phyloP scores from a whole-genome alignment of 495 filamentous ascomycete species.

The Bacidia rubella region DNA sequence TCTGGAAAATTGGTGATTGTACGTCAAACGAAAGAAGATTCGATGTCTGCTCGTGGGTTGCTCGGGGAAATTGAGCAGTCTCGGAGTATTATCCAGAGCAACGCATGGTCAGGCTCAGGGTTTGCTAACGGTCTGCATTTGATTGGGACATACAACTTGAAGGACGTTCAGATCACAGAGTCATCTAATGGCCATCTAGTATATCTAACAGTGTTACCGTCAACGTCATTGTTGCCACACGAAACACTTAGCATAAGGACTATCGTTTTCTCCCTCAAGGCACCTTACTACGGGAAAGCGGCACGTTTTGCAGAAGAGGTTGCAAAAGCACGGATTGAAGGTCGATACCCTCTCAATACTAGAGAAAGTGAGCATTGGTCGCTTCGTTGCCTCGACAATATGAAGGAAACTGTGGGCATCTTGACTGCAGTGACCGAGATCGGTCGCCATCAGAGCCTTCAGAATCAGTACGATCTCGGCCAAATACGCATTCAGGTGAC shows the following conservation, averaged over 20 bases:
- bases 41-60: constrained; percentile 60
- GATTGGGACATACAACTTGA: constrained; percentile 54
- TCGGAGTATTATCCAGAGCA: neutral
- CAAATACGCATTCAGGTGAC: constrained; percentile 1
- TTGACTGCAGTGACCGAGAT: constrained; percentile 62
- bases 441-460: constrained; percentile 5
- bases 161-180: constrained; percentile 60
- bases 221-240: neutral
- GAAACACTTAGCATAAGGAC: neutral
- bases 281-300: constrained; percentile 68
- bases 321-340: constrained; percentile 72
- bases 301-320: constrained; percentile 72
- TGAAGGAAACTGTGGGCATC: constrained; percentile 47
- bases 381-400: constrained; percentile 48
- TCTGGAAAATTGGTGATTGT: constrained; percentile 68
- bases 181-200: constrained; percentile 57
- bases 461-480: neutral
- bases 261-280: constrained; percentile 19
- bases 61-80: constrained; percentile 73
- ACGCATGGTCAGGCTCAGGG: constrained; percentile 38
- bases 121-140: constrained; percentile 57
- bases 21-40: constrained; percentile 45
- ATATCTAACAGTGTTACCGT: constrained; percentile 27
- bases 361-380: constrained; percentile 71
- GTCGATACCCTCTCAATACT: constrained; percentile 63